Evolutionary conservation across 1,284 basidiomycete genomes (phyloP), one percentile per base, ranked within the genome.

Genomic region (Rhodotorula sp.): DNA sequence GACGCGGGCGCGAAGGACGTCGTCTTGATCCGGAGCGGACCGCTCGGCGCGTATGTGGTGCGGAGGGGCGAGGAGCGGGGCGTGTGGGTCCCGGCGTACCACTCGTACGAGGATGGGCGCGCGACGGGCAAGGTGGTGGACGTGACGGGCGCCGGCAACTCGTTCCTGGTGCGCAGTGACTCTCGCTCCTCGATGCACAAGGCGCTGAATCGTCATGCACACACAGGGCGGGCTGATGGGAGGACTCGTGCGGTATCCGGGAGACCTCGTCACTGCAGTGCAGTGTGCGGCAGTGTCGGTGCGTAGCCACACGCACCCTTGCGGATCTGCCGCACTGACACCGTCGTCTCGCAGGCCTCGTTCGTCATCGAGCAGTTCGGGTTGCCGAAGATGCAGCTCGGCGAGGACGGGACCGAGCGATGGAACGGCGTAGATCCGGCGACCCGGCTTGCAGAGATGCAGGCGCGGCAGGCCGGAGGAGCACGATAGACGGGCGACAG

Each of bases 121-220:
- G 79, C 83, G 71, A 75, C 81, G 44, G 80, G 82, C 27, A 86
- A 85, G 67, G 85, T 96, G 16, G 86, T 90, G 1, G 93, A 96
- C 81, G 90, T 93, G 17, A 96, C 93, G 63, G 91, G 91, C 56
- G 92, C 91, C 9, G 93, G 93, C 16, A 96, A 96, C 81, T 87
- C 88, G 63, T 96, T 94, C 80, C 82, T 95, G 48, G 93, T 93
- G 16, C 48, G 59, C 14, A 91, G 92, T 0, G 13, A 46, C 49
- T 50, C 49, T 2, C 42, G 57, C 41, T 27, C 53, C 1, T 27
- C 23, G 19, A 1, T 49, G 21, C 3, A 62, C 48, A 19, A 34
- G 25, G 17, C 45, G 52, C 61, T 57, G 54, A 58, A 34, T 21
- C 67, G 8, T 55, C 41, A 63, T n/a, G 56, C 77, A 92, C 91